Base-by-base conservation (phyloP, 1,284 basidiomycete species). In the Ustilago nuda region DNA sequence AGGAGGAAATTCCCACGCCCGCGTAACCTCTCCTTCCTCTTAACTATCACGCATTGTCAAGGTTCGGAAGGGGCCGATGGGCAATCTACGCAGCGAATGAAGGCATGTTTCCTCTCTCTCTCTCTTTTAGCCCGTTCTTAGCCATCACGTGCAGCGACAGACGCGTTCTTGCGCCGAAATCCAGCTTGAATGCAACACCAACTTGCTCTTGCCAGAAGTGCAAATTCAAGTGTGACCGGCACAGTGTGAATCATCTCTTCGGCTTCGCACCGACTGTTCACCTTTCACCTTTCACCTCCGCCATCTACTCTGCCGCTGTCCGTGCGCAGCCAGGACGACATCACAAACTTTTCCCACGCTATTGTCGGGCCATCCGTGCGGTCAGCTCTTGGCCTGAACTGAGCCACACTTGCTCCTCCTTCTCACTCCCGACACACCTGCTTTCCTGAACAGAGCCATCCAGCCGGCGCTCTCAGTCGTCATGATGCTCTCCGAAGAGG, bases 401-500 rank as follows among this genome's bases (percentile, higher is more conserved):
- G 6, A 45, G n/a, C 43, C 43, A 45, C 19, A 45, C 43, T 45
- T 4, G 3, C 12, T 41, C 17, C 35, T 13, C 23, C n/a, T 43
- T 5, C 36, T 32, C 37, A 2, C 37, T 37, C n/a, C 23, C 3
- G 23, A 27, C 23, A 3, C 23, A 27, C 23, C 23, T 27, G 23
- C 23, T 27, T 27, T 27, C 23, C 36, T 15, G 23, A 19, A n/a
- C 39, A 15, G 39, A 12, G 7, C 39, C 39, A 41, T 17, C 43
- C 7, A 45, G 32, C 11, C 36, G 48, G 11, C 37, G 37, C 15
- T 17, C 36, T n/a, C 56, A 36, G 3, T 15, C 27, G n/a, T 13
- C 48, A 27, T 51, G 61, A 78, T 78, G 73, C 67, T 70, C 55
- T 58, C 61, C 17, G 69, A 69, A 48, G 74, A 74, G 36, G 62